Evolutionary conservation across 345 rosid species (phyloP).

Genomic region (Firmiana major): DNA sequence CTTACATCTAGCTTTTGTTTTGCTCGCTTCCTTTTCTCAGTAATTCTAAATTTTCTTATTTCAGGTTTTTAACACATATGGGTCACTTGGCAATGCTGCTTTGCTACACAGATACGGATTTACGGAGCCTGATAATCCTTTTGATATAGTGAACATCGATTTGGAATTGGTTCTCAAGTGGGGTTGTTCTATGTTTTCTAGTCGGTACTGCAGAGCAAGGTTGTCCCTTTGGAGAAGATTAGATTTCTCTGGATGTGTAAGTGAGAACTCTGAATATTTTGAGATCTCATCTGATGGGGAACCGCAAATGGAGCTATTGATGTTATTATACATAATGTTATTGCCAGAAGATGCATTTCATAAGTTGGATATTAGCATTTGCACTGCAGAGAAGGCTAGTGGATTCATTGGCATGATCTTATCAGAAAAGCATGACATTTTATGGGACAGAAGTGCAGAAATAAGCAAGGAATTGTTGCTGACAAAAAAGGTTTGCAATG

Average conservation of each 20-base stretch:
- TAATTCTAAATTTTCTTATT: neutral
- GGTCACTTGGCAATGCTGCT: conserved; percentile 77
- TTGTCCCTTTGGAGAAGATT: conserved; percentile 66
- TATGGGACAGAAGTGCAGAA: conserved; percentile 29
- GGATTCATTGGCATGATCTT: conserved; percentile 31
- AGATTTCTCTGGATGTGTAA: conserved; percentile 55
- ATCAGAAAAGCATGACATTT: conserved; percentile 28
- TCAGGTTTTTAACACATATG: conserved; percentile 87
- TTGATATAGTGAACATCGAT: conserved; percentile 79
- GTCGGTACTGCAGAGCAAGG: conserved; percentile 60
- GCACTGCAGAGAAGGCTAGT: conserved; percentile 27
- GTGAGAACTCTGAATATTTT: conserved; percentile 67
- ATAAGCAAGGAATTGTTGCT: conserved; percentile 31
- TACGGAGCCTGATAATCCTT: conserved; percentile 68
- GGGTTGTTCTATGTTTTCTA: conserved; percentile 58
- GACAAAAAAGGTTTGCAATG: conserved; percentile 57
- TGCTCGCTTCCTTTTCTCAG: too few species aligned
- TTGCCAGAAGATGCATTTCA: conserved; percentile 48
- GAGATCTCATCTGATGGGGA: conserved; percentile 69
- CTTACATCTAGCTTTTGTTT: too few species aligned
- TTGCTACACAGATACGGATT: conserved; percentile 92
- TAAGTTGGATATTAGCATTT: conserved; percentile 45
- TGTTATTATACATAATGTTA: conserved; percentile 50
- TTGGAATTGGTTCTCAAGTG: conserved; percentile 67
- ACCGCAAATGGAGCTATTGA: conserved; percentile 70